A percentile compares a stretch with the other conserved stretches of the same genome.
These are phyloP conservation scores for Malus hybrid DNA, from an alignment of 331 rosid genomes.

Conservation along the genomic window DNA sequence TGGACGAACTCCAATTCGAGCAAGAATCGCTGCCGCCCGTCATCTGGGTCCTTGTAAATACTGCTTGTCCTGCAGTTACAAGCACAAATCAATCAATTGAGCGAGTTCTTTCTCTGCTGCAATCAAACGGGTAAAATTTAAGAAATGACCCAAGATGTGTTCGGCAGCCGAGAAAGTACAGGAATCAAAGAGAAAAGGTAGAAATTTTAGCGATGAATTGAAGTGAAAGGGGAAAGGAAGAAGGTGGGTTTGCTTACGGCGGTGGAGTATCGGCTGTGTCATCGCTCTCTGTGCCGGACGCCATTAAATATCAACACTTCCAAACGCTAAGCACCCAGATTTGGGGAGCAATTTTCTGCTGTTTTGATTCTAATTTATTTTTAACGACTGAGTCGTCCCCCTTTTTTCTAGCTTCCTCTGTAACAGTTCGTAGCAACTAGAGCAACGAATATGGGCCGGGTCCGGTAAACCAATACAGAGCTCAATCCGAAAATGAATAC, in stretches of 20 bases:
- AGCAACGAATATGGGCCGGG: not conserved
- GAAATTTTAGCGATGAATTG: not conserved
- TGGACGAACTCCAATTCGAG: constrained; percentile 91
- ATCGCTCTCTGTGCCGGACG: constrained; percentile 38
- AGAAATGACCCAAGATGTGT: not conserved
- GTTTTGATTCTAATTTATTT: too few relatives aligned
- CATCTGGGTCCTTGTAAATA: constrained; percentile 78
- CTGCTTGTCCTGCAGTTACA: constrained; percentile 44
- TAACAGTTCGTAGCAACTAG: not conserved
- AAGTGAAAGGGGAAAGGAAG: not conserved
- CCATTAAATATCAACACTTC: constrained; percentile 22
- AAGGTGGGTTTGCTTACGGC: constrained; percentile 22
- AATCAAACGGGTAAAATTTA: not conserved
- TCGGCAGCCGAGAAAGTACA: not conserved
- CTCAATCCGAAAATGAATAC: not conserved
- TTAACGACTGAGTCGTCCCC: not conserved
- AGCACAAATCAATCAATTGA: not conserved
- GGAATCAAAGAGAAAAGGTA: not conserved
- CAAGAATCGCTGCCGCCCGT: constrained; percentile 79
- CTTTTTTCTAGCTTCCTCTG: not conserved
- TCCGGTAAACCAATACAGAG: not conserved
- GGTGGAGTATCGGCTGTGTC: constrained; percentile 28
- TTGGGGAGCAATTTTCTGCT: not conserved
- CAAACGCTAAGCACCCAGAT: not conserved
- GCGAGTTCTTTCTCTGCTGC: not conserved